A percentile compares a stretch with the other conserved stretches of the same genome.
phyloP scores from a whole-genome alignment of 352 stramenopile genomes.

The Aphanomyces stellatus region DNA sequence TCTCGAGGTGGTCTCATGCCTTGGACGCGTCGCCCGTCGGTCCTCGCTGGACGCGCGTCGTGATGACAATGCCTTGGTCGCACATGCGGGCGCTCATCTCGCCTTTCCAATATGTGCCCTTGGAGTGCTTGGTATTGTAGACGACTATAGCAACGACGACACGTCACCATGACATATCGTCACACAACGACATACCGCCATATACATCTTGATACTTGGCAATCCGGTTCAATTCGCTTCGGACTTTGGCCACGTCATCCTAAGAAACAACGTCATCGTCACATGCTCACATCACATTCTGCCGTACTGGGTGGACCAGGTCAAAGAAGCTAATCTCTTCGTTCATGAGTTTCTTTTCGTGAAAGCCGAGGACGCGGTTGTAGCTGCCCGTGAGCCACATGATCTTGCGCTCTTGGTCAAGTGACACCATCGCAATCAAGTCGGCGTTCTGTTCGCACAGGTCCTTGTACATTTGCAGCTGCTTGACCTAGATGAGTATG shows the following conservation, averaged over 20 bases:
- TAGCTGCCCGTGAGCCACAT: constrained; percentile 62
- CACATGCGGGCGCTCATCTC: constrained; percentile 63
- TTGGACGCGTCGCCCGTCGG: not conserved
- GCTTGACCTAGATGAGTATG: constrained; percentile 30
- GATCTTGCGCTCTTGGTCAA: constrained; percentile 51
- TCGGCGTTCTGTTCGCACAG: constrained; percentile 77
- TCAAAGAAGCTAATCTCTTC: constrained; percentile 76
- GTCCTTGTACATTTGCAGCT: constrained; percentile 79
- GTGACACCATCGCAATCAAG: constrained; percentile 61
- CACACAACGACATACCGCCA: not conserved
- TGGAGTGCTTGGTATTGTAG: constrained; percentile 74
- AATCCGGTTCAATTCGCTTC: constrained; percentile 48
- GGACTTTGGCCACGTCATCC: constrained; percentile 54
- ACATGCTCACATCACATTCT: constrained; percentile 27
- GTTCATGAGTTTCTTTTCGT: constrained; percentile 62
- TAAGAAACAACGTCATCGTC: constrained; percentile 37
- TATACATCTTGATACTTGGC: constrained; percentile 10
- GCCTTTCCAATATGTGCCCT: constrained; percentile 65
- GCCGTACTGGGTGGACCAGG: constrained; percentile 69
- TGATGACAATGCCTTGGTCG: constrained; percentile 68
- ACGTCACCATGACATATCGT: not conserved
- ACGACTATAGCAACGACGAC: constrained; percentile 34
- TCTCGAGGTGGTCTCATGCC: too few relatives aligned
- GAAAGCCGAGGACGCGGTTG: constrained; percentile 64
- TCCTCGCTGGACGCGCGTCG: constrained; percentile 47